These are phyloP conservation scores for Dioscorea dumetorum DNA, from an alignment of 106 monocot genomes.

Conservation along the genomic window DNA sequence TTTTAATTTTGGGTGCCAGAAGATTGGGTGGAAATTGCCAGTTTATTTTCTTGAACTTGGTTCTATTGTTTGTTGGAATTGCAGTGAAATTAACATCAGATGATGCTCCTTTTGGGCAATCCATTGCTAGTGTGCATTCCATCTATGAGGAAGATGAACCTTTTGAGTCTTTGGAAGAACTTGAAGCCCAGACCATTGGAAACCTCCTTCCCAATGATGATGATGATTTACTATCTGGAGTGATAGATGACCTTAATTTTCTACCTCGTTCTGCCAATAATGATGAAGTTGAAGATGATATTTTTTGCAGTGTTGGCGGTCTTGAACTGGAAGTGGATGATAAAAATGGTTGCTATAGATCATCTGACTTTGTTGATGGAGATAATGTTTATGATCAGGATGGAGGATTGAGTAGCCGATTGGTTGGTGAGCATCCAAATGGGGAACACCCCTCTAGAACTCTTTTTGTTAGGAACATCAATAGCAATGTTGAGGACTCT, in stretches of 20 bases:
- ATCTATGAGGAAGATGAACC: slow-evolving; percentile 42
- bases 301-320: slow-evolving; percentile 28
- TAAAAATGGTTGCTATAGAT: background rate
- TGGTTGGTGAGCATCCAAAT: slow-evolving; percentile 9
- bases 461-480: slow-evolving; percentile 23
- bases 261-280: background rate
- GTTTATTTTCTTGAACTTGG: background rate
- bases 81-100: slow-evolving; percentile 39
- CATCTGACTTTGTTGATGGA: slow-evolving; percentile 3
- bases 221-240: slow-evolving; percentile 16
- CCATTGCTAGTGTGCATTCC: slow-evolving; percentile 17
- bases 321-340: slow-evolving; percentile 28
- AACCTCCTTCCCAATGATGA: slow-evolving; percentile 57
- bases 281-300: slow-evolving; percentile 17
- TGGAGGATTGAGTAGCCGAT: background rate
- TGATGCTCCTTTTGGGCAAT: slow-evolving; percentile 26
- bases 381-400: background rate
- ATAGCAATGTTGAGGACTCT: slow-evolving; percentile 12
- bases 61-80: background rate
- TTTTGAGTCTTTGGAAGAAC: slow-evolving; percentile 17
- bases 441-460: slow-evolving; percentile 23
- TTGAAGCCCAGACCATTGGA: slow-evolving; percentile 83
- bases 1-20: no score
- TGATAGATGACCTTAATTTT: slow-evolving; percentile 23
- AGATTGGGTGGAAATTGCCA: no score